Base-by-base conservation (phyloP, 2,329 filamentous ascomycete genomes). In the Cyanodermella asteris region DNA sequence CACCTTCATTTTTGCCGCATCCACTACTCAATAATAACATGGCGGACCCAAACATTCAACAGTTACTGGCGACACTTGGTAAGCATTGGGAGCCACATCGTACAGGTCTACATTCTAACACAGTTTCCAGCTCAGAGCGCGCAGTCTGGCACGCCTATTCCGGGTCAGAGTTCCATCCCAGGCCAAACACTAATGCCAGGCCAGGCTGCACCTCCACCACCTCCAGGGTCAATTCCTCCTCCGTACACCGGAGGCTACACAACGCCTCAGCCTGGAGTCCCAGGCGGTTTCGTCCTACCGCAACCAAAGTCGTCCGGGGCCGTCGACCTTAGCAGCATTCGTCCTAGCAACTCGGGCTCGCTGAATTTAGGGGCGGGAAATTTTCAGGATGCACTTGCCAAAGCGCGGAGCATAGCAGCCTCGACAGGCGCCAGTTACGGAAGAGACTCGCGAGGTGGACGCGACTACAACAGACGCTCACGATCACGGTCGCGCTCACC, bases 341-440 rank as follows among this genome's bases (percentile, higher is more conserved):
- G 75, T 39, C 78, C 80, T 4, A 63, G 73, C 28, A 78, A 64
- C 43, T 76, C 75, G 16, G 80, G 80, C 30, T 78, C 73, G 12
- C 72, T 90, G 38, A 84, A 72, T 47, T 72, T 91, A 34, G n/a
- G n/a, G n/a, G 65, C 73, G 30, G 78, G 90, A 45, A 75, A 78
- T 24, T 72, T 91, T 38, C 76, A 78, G 20, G 77, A 82, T 44
- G 80, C 78, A 23, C 72, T 91, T 38, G 76, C 80, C 19, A 78
- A 81, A 45, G 80, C 78, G 23, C 75, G 76, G 44, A 74, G 72
- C 20, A 77, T 76, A 46, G 77, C 80, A 20, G 69, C 74, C 16
- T 72, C 84, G 44, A 76, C 78, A 42, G 77, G 76, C 31, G 56
- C 80, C 24, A 37, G 46, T 13, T 57, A 56, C 31, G 56, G 55